Evolutionary conservation across 371 early-diverging fungal genomes (phyloP).

Genomic region (Dinochytrium kinnereticum): DNA sequence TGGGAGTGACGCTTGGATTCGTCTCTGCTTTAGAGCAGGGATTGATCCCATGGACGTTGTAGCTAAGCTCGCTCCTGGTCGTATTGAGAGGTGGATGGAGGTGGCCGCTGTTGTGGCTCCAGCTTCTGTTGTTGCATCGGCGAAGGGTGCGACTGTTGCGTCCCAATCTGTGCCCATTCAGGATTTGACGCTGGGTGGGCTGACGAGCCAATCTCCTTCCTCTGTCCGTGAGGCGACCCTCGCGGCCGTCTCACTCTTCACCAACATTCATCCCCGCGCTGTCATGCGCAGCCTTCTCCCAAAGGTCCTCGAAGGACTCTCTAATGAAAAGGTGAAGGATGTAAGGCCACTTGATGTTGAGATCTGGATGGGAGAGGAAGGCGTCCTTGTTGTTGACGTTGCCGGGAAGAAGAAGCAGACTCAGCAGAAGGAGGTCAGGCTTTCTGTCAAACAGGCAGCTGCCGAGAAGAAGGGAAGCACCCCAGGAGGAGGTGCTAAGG

Average conservation of each 20-base stretch:
- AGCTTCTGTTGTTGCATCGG: too few relatives aligned
- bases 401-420: conserved; percentile 67
- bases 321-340: conserved; percentile 20
- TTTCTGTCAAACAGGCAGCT: conserved; percentile 61
- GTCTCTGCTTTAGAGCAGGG: conserved; percentile 74
- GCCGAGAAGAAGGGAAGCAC: conserved; percentile 21
- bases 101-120: neutral
- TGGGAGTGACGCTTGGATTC: conserved; percentile 84
- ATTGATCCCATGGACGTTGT: conserved; percentile 77
- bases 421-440: conserved; percentile 38
- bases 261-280: conserved; percentile 35
- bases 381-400: conserved; percentile 70
- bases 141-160: too few relatives aligned
- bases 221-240: conserved; percentile 32
- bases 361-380: conserved; percentile 74
- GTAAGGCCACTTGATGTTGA: conserved; percentile 45
- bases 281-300: conserved; percentile 36
- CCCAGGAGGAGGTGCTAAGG: conserved; percentile 27
- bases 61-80: conserved; percentile 41
- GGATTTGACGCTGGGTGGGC: conserved; percentile 41
- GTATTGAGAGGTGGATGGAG: conserved; percentile 47
- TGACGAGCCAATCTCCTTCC: neutral
- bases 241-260: conserved; percentile 40
- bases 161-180: too few relatives aligned
- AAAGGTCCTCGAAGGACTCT: conserved; percentile 28